These are phyloP conservation scores for Amanita polypyramis DNA, from an alignment of 768 basidiomycete genomes.

Conservation along the genomic window DNA sequence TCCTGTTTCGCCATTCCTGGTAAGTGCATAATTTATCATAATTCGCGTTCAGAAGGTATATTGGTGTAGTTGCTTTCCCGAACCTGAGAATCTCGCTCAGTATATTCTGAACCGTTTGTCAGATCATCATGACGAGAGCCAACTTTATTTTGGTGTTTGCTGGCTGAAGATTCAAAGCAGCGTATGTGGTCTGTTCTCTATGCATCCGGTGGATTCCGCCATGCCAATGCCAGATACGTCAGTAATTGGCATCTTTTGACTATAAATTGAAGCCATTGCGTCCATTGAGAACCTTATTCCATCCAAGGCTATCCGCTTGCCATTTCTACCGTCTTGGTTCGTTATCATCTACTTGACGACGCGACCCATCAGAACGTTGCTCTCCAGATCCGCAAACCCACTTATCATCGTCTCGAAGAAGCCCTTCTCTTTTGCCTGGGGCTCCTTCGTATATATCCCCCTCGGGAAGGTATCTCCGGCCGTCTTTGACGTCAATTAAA, in stretches of 20 bases:
- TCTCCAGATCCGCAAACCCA: constrained; percentile 34
- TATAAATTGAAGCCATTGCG: constrained; percentile 6
- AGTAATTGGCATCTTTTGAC: not conserved
- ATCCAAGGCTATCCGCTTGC: constrained; percentile 40
- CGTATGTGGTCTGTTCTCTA: not conserved
- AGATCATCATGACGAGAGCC: not conserved
- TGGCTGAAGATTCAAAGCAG: not conserved
- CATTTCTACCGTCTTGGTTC: constrained; percentile 62
- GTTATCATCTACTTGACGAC: constrained; percentile 28
- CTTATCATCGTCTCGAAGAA: constrained; percentile 16
- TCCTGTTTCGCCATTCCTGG: too few relatives aligned
- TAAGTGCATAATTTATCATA: not conserved
- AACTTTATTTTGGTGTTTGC: not conserved
- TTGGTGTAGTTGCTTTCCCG: not conserved
- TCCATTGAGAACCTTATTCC: constrained; percentile 7
- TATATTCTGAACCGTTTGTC: not conserved
- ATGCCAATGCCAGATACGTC: not conserved
- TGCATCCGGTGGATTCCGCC: not conserved
- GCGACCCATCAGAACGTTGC: constrained; percentile 25
- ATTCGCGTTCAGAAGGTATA: not conserved
- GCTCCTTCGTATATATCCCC: constrained; percentile 21
- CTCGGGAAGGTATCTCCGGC: constrained; percentile 21
- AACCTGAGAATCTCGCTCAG: not conserved
- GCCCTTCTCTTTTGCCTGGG: constrained; percentile 19
- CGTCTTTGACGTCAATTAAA: constrained; percentile 36